phyloP scores from a whole-genome alignment of 208 protist genomes.

The Strigomonas galati region DNA sequence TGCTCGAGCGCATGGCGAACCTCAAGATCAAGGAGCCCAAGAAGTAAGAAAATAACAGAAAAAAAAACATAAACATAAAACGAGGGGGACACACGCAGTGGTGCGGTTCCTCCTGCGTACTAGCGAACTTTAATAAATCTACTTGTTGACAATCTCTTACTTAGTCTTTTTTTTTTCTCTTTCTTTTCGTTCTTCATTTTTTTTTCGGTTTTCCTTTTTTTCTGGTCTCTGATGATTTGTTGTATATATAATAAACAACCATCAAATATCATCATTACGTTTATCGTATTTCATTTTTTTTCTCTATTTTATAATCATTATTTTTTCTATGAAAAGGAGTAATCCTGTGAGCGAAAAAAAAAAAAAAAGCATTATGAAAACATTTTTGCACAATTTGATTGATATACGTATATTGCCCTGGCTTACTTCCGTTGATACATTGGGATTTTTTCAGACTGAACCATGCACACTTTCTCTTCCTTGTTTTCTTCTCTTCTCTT shows the following conservation, averaged over 20 bases:
- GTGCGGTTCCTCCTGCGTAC: too few relatives aligned
- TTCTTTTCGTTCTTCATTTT: conserved; percentile 11
- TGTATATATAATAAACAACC: too few relatives aligned
- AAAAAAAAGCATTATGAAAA: conserved; percentile 4
- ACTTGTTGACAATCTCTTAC: too few relatives aligned
- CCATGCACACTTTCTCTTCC: background rate
- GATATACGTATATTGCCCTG: too few relatives aligned
- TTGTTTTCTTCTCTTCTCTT: conserved; percentile 6
- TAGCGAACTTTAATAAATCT: too few relatives aligned
- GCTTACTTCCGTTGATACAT: too few relatives aligned
- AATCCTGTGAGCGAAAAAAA: conserved; percentile 6
- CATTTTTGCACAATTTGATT: too few relatives aligned
- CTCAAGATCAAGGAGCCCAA: conserved; percentile 76
- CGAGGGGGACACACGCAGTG: too few relatives aligned
- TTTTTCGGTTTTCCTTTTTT: conserved; percentile 8
- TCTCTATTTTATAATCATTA: background rate
- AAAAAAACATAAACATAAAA: too few relatives aligned
- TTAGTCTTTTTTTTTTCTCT: background rate
- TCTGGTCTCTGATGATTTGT: background rate
- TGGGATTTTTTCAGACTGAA: too few relatives aligned
- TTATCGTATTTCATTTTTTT: background rate
- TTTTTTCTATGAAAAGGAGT: background rate
- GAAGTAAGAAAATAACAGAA: conserved; percentile 14
- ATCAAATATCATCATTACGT: too few relatives aligned
- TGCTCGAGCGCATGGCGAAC: conserved; percentile 89